phyloP scores from a whole-genome alignment of 1,139 yeast genomes.

The Hyphopichia pseudoburtonii region DNA sequence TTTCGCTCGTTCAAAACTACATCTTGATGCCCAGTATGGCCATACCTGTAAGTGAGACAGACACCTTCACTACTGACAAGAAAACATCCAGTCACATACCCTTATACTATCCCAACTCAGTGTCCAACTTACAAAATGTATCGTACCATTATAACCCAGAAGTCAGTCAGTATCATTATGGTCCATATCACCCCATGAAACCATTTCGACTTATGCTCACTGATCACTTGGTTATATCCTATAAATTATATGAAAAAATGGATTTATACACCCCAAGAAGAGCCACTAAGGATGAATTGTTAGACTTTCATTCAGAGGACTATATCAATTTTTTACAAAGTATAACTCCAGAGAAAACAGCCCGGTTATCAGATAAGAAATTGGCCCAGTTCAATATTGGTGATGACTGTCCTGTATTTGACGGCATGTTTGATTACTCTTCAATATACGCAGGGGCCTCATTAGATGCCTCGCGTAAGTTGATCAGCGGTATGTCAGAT shows the following conservation, averaged over 20 bases:
- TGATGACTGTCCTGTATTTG: slow-evolving; percentile 97
- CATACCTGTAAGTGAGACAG: slow-evolving; percentile 18
- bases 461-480: slow-evolving; percentile 85
- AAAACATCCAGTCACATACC: slow-evolving; percentile 63
- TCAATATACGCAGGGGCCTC: slow-evolving; percentile 90
- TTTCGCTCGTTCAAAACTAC: too few relatives aligned
- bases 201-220: slow-evolving; percentile 95
- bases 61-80: slow-evolving; percentile 50
- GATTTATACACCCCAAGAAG: slow-evolving; percentile 80
- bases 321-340: slow-evolving; percentile 76
- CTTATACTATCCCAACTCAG: slow-evolving; percentile 45
- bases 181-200: slow-evolving; percentile 95
- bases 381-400: slow-evolving; percentile 87
- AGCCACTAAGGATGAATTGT: slow-evolving; percentile 78
- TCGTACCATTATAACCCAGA: slow-evolving; percentile 89
- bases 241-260: slow-evolving; percentile 86
- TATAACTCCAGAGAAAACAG: slow-evolving; percentile 79
- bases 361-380: slow-evolving; percentile 54
- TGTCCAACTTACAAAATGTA: slow-evolving; percentile 51
- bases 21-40: too few relatives aligned
- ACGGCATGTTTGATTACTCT: slow-evolving; percentile 88
- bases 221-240: slow-evolving; percentile 83
- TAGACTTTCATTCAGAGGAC: slow-evolving; percentile 83
- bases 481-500: slow-evolving; percentile 83
- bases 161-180: slow-evolving; percentile 82